A percentile compares a stretch with the other conserved stretches of the same genome.
phyloP scores from a whole-genome alignment of 2,329 filamentous ascomycete genomes.

The Fonsecaea multimorphosa region DNA sequence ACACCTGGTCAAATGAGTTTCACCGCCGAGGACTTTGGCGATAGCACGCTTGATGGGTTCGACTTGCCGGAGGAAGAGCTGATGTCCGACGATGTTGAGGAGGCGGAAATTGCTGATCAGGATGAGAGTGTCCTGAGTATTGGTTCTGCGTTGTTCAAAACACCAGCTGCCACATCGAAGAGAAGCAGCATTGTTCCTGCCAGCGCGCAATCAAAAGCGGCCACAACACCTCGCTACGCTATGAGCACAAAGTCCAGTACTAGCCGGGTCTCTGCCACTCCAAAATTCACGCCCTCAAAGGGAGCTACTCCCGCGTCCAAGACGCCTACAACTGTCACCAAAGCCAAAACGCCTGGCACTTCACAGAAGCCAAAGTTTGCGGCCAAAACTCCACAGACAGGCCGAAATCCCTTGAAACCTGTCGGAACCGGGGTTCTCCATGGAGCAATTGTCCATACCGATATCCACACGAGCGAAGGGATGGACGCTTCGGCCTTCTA shows the following conservation, averaged over 20 bases:
- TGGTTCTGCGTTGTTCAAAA: slow-evolving; percentile 34
- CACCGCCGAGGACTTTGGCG: slow-evolving; percentile 36
- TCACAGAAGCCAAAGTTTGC: slow-evolving; percentile 26
- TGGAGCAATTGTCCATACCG: slow-evolving; percentile 79
- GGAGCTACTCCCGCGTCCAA: background rate
- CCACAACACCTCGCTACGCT: slow-evolving; percentile 27
- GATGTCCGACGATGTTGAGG: slow-evolving; percentile 29
- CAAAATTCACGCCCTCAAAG: slow-evolving; percentile 20
- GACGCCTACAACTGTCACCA: slow-evolving; percentile 26
- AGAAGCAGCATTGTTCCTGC: slow-evolving; percentile 23
- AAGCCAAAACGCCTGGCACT: slow-evolving; percentile 16
- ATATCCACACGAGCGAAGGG: slow-evolving; percentile 82
- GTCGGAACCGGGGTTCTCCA: slow-evolving; percentile 57
- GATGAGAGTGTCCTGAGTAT: slow-evolving; percentile 34
- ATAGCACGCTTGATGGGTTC: slow-evolving; percentile 38
- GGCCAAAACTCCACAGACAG: slow-evolving; percentile 19
- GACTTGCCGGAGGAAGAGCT: slow-evolving; percentile 35
- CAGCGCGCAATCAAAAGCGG: slow-evolving; percentile 13
- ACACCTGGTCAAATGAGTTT: slow-evolving; percentile 38
- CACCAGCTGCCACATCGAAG: slow-evolving; percentile 21
- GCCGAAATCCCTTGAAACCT: slow-evolving; percentile 35
- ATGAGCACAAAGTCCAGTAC: slow-evolving; percentile 33
- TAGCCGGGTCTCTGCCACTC: slow-evolving; percentile 11
- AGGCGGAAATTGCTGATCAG: slow-evolving; percentile 5
- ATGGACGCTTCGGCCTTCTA: slow-evolving; percentile 82